Percentiles rank a stretch among this genome's conserved stretches.
These are phyloP conservation scores for Candida dajiaensis DNA, from an alignment of 805 yeast genomes.

Conservation along the genomic window DNA sequence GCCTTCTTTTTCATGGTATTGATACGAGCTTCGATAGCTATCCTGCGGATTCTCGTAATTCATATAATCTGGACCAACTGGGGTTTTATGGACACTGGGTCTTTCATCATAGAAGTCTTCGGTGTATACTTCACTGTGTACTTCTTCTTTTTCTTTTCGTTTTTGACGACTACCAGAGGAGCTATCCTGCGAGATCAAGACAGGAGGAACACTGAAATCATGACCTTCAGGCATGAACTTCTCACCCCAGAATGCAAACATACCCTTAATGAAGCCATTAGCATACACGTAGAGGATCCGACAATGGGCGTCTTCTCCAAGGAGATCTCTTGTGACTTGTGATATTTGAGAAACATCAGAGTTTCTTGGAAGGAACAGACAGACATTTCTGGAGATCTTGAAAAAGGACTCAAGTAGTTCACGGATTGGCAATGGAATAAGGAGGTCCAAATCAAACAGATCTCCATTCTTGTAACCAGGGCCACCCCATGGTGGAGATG, in stretches of 20 bases:
- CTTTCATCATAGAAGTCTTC: constrained; percentile 4
- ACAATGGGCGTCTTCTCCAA: constrained; percentile 39
- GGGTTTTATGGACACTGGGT: background rate
- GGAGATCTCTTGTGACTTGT: constrained; percentile 37
- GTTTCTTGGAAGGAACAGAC: constrained; percentile 60
- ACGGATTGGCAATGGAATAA: constrained; percentile 45
- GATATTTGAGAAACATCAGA: constrained; percentile 48
- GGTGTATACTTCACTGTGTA: background rate
- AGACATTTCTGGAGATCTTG: constrained; percentile 40
- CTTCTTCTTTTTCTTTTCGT: background rate
- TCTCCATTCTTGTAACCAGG: constrained; percentile 43
- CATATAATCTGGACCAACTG: background rate
- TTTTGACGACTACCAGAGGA: background rate
- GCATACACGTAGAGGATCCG: constrained; percentile 39
- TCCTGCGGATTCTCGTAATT: background rate
- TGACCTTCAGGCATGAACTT: constrained; percentile 26
- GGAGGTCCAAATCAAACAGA: constrained; percentile 39
- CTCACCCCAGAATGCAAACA: constrained; percentile 57
- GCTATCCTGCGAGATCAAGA: background rate
- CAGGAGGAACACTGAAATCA: constrained; percentile 5
- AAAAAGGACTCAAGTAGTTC: constrained; percentile 38
- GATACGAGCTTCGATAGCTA: background rate
- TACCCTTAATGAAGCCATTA: constrained; percentile 44
- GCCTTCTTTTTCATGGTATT: background rate
- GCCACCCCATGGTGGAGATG: constrained; percentile 93